phyloP scores from a whole-genome alignment of 108 stramenopile species.

The Cylindrotheca closterium region DNA sequence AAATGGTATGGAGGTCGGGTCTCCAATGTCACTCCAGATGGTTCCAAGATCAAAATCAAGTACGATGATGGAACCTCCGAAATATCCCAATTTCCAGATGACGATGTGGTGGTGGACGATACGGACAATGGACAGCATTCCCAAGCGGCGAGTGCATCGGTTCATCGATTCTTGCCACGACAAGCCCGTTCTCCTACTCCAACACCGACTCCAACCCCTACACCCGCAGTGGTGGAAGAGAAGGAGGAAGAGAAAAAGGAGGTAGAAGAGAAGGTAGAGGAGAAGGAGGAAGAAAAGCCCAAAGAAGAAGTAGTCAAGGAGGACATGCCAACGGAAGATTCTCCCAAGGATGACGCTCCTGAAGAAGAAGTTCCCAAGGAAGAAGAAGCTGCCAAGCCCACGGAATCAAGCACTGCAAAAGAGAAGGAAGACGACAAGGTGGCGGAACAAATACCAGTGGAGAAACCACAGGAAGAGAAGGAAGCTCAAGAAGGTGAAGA shows the following conservation, averaged over 20 bases:
- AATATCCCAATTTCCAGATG: slow-evolving; percentile 77
- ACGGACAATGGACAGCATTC: slow-evolving; percentile 64
- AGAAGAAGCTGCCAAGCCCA: background rate
- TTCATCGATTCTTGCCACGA: slow-evolving; percentile 42
- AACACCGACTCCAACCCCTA: no score
- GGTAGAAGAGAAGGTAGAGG: slow-evolving; percentile 20
- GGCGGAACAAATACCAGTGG: background rate
- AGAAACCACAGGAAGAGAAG: slow-evolving; percentile 1
- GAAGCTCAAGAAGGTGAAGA: background rate
- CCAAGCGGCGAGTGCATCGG: slow-evolving; percentile 3
- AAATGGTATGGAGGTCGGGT: slow-evolving; percentile 84
- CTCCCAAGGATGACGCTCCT: background rate
- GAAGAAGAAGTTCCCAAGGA: background rate
- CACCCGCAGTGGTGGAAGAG: no score
- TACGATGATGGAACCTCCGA: slow-evolving; percentile 87
- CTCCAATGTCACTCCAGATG: slow-evolving; percentile 36
- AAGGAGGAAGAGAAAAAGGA: slow-evolving; percentile 6
- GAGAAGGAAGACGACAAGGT: no score
- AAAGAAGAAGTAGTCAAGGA: background rate
- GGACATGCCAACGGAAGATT: background rate
- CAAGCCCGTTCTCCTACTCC: no score
- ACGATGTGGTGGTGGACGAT: slow-evolving; percentile 83
- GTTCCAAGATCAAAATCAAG: slow-evolving; percentile 66
- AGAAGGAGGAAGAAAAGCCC: background rate
- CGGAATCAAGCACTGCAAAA: no score